phyloP scores from a whole-genome alignment of 371 early-diverging fungal genomes.

The Apophysomyces variabilis region DNA sequence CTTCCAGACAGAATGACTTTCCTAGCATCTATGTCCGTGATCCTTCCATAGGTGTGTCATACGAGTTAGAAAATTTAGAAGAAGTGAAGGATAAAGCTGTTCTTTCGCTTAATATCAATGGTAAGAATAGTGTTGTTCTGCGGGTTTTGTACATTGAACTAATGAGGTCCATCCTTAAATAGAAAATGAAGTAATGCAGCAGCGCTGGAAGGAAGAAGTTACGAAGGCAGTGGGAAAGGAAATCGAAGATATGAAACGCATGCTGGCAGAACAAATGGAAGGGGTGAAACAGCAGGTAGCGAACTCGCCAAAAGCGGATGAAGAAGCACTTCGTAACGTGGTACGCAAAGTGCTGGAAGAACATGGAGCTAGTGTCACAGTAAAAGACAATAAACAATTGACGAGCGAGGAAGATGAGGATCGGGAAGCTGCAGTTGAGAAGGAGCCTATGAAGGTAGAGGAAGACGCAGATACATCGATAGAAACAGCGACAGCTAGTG shows the following conservation, averaged over 20 bases:
- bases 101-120: slow-evolving; percentile 67
- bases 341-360: slow-evolving; percentile 32
- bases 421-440: background rate
- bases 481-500: slow-evolving; percentile 5
- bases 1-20: slow-evolving; percentile 64
- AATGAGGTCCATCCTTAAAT: background rate
- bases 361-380: slow-evolving; percentile 18
- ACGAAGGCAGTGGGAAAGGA: slow-evolving; percentile 40
- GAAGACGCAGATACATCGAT: background rate
- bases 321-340: slow-evolving; percentile 27
- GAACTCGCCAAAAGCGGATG: slow-evolving; percentile 12
- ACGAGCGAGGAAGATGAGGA: background rate
- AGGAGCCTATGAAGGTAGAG: slow-evolving; percentile 1
- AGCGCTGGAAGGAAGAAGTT: slow-evolving; percentile 36
- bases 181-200: slow-evolving; percentile 29
- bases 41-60: slow-evolving; percentile 58
- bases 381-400: too few species aligned
- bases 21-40: slow-evolving; percentile 75
- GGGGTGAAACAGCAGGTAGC: slow-evolving; percentile 35
- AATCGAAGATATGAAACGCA: slow-evolving; percentile 30
- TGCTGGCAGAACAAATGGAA: slow-evolving; percentile 41
- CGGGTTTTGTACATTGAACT: slow-evolving; percentile 1
- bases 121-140: slow-evolving; percentile 32
- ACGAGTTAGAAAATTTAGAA: slow-evolving; percentile 69
- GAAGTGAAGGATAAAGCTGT: slow-evolving; percentile 70